These are phyloP conservation scores for Diaporthe sp. DNA, from an alignment of 2,329 filamentous ascomycete genomes.

Conservation along the genomic window DNA sequence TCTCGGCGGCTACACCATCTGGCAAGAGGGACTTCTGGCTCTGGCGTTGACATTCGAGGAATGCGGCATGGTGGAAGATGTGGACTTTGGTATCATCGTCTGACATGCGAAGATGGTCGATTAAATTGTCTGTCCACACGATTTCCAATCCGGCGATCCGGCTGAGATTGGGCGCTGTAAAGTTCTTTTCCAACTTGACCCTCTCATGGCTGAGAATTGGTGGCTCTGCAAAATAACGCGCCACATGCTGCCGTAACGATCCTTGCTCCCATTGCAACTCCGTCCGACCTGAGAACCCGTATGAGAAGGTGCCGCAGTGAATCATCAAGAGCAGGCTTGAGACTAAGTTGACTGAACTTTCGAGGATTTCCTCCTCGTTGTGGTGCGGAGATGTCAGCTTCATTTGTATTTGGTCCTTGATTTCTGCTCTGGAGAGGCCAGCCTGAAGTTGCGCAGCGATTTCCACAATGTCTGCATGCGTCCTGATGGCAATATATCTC, in stretches of 20 bases:
- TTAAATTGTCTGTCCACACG: constrained; percentile 55
- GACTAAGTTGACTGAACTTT: constrained; percentile 16
- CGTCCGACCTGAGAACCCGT: constrained; percentile 23
- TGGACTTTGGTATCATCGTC: constrained; percentile 55
- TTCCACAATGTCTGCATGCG: constrained; percentile 22
- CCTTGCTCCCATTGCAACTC: constrained; percentile 10
- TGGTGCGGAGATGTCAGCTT: constrained; percentile 14
- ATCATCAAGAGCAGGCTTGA: constrained; percentile 18
- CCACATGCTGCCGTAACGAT: neutral
- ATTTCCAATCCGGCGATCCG: constrained; percentile 54
- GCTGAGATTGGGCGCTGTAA: constrained; percentile 46
- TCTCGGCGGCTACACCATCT: constrained; percentile 52
- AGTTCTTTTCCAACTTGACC: constrained; percentile 44
- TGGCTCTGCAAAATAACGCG: neutral
- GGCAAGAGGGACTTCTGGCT: constrained; percentile 48
- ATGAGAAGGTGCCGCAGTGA: neutral
- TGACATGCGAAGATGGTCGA: constrained; percentile 56
- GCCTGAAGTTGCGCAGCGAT: constrained; percentile 20
- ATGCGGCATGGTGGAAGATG: constrained; percentile 58
- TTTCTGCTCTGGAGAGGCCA: neutral
- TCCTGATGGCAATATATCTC: constrained; percentile 8
- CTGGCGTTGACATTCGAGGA: constrained; percentile 50
- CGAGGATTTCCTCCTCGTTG: constrained; percentile 25
- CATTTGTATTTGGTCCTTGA: constrained; percentile 17
- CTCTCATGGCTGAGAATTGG: constrained; percentile 21